A percentile compares a stretch with the other conserved stretches of the same genome.
Conservation (phyloP, 768 basidiomycete genomes). For the Exsudoporus frostii region DNA sequence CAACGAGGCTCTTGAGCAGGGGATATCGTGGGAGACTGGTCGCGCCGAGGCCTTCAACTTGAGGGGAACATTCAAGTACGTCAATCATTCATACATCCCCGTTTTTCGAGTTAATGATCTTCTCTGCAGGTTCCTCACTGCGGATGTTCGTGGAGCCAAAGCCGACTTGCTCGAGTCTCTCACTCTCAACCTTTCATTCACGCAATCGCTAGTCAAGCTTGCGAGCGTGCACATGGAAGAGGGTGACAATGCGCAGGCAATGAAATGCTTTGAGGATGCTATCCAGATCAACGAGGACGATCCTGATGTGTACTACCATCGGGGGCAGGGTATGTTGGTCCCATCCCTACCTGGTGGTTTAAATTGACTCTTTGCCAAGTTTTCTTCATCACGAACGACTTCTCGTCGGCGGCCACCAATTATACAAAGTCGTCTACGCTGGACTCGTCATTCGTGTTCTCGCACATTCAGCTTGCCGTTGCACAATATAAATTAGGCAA, state of each 20-base stretch:
- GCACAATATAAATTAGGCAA: conserved; percentile 92
- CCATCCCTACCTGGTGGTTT: background rate
- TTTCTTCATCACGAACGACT: conserved; percentile 93
- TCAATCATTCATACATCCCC: conserved; percentile 1
- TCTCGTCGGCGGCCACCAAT: conserved; percentile 79
- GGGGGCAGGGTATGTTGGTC: conserved; percentile 73
- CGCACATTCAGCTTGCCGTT: conserved; percentile 95
- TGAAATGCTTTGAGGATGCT: conserved; percentile 89
- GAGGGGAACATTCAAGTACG: conserved; percentile 93
- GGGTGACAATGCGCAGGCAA: conserved; percentile 73
- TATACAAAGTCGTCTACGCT: conserved; percentile 88
- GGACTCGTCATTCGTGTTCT: conserved; percentile 89
- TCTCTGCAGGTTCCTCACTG: conserved; percentile 75
- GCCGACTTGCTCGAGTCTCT: conserved; percentile 78
- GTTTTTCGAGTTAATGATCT: background rate
- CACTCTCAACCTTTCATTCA: conserved; percentile 60
- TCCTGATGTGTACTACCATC: conserved; percentile 97
- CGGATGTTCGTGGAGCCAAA: conserved; percentile 79
- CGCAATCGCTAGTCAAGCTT: conserved; percentile 93
- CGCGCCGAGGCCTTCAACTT: conserved; percentile 90
- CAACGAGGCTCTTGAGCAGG: conserved; percentile 85
- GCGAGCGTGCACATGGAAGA: conserved; percentile 98
- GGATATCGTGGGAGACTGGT: conserved; percentile 68
- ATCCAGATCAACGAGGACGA: conserved; percentile 78
- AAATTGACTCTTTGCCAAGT: conserved; percentile 44